phyloP scores from a whole-genome alignment of 495 filamentous ascomycete genomes.

The Choiromyces venosus region DNA sequence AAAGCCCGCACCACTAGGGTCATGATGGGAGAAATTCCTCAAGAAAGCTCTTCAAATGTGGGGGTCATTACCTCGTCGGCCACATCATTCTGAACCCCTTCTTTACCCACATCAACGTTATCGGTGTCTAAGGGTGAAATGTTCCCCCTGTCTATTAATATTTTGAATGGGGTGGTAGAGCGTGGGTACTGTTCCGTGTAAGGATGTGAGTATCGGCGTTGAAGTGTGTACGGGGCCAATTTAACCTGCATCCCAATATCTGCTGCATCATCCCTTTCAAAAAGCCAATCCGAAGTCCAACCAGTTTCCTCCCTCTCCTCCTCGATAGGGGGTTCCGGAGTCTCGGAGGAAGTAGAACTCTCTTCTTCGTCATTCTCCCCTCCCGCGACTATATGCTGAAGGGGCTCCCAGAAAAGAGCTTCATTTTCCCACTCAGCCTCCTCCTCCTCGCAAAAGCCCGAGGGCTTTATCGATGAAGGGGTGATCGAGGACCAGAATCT shows the following conservation, averaged over 20 bases:
- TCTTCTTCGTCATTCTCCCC: background rate
- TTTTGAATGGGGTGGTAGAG: background rate
- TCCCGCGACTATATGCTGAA: too few relatives aligned
- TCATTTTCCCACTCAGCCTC: background rate
- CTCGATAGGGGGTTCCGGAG: background rate
- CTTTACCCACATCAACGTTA: background rate
- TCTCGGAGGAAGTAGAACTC: background rate
- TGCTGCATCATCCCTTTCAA: background rate
- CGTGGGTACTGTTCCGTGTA: background rate
- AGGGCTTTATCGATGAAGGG: background rate
- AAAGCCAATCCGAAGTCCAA: background rate
- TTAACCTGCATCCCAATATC: conserved; percentile 1
- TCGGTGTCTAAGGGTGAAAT: background rate
- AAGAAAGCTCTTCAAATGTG: background rate
- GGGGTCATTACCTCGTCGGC: background rate
- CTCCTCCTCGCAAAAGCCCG: background rate
- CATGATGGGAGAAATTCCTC: background rate
- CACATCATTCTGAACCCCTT: background rate
- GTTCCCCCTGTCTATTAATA: background rate
- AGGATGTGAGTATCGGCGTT: background rate
- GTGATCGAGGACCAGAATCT: conserved; percentile 22
- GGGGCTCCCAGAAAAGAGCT: background rate
- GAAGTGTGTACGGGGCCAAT: background rate
- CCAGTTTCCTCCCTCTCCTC: background rate
- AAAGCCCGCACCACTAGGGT: background rate